These are phyloP conservation scores for Naganishia onofrii DNA, from an alignment of 768 basidiomycete species.

Conservation along the genomic window DNA sequence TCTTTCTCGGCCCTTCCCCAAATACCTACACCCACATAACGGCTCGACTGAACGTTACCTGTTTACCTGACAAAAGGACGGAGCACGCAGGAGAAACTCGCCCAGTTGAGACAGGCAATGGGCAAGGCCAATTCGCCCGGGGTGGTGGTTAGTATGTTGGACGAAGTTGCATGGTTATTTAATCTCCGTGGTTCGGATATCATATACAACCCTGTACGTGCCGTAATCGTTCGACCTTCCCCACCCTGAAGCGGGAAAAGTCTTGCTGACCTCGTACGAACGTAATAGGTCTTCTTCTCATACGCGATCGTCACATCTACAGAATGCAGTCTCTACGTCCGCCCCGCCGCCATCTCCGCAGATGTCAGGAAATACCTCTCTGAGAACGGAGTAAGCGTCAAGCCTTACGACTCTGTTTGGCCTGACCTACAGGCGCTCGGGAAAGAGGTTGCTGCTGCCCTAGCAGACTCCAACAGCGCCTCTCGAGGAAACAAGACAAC, in stretches of 20 bases:
- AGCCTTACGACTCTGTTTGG: conserved; percentile 69
- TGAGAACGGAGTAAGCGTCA: conserved; percentile 60
- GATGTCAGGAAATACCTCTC: conserved; percentile 61
- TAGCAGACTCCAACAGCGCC: neutral
- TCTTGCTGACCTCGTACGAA: neutral
- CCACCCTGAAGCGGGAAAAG: neutral
- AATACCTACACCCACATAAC: too few species aligned
- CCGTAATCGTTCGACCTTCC: conserved; percentile 45
- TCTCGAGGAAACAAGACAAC: neutral
- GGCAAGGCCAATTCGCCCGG: conserved; percentile 60
- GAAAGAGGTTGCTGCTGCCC: neutral
- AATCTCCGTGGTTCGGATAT: conserved; percentile 88
- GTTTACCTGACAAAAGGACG: neutral
- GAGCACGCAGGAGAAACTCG: conserved; percentile 60
- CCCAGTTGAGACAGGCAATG: conserved; percentile 64
- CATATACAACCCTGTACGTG: conserved; percentile 67
- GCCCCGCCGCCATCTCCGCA: conserved; percentile 58
- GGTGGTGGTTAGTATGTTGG: conserved; percentile 78
- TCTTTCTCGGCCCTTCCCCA: neutral
- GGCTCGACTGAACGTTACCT: too few species aligned
- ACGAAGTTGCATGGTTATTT: conserved; percentile 74
- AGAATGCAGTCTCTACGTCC: conserved; percentile 67
- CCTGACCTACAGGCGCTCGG: conserved; percentile 56
- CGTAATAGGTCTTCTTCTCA: conserved; percentile 69
- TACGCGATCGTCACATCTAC: conserved; percentile 72